Conservation (phyloP, 2,329 filamentous ascomycete genomes). For the Sclerotinia subarctica region DNA sequence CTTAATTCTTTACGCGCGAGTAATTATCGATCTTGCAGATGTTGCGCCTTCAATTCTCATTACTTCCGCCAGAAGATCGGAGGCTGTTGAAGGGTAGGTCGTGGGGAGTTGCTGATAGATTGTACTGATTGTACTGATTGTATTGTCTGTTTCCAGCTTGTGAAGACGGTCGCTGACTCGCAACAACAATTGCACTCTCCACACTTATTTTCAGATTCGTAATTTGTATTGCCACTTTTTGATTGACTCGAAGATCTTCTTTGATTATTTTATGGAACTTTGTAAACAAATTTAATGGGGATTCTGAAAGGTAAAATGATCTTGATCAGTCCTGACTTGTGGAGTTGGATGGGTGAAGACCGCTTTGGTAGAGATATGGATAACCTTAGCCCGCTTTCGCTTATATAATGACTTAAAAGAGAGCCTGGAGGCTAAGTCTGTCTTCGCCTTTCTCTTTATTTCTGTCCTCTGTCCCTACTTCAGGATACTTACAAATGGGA, state of each 20-base stretch:
- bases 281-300: constrained; percentile 1
- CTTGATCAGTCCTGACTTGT: constrained; percentile 25
- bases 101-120: neutral
- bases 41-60: neutral
- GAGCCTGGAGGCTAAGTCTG: neutral
- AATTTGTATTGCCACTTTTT: constrained; percentile 3
- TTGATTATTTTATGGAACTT: constrained; percentile 22
- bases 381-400: constrained; percentile 25
- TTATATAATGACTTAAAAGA: constrained; percentile 24
- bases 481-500: neutral
- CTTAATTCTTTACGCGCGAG: constrained; percentile 6
- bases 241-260: constrained; percentile 6
- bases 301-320: constrained; percentile 12
- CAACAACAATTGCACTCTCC: constrained; percentile 1
- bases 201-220: neutral
- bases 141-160: neutral
- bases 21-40: constrained; percentile 3
- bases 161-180: constrained; percentile 1
- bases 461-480: neutral
- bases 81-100: constrained; percentile 1
- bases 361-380: constrained; percentile 31
- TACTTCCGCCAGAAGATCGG: constrained; percentile 3
- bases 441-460: constrained; percentile 12
- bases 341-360: constrained; percentile 33
- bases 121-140: neutral